A percentile compares a stretch with the other conserved stretches of the same genome.
phyloP scores from a whole-genome alignment of 257 asterid species.

The Solanum sejunctum region DNA sequence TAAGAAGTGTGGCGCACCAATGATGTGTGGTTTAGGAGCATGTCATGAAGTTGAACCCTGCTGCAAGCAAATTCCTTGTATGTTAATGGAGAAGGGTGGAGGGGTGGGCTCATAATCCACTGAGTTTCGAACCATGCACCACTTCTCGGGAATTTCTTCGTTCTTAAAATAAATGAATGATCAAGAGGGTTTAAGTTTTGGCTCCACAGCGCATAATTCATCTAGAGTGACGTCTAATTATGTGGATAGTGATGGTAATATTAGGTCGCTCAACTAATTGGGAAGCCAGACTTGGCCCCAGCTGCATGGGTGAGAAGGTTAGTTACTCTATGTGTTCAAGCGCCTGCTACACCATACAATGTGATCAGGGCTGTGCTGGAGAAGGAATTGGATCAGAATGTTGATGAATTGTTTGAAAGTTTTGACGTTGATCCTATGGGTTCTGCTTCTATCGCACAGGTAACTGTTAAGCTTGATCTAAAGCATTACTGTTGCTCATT shows the following conservation, averaged over 20 bases:
- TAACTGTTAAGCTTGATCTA: constrained; percentile 2
- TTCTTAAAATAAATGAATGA: background rate
- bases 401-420: constrained; percentile 68
- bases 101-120: background rate
- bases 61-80: background rate
- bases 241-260: background rate
- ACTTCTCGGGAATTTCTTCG: background rate
- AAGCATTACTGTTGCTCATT: background rate
- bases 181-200: background rate
- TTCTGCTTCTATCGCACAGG: constrained; percentile 99
- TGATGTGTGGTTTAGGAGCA: background rate
- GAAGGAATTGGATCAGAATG: constrained; percentile 61
- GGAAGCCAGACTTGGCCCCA: constrained; percentile 97
- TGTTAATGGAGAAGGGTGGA: background rate
- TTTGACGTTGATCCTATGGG: constrained; percentile 82
- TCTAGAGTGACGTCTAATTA: background rate
- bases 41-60: background rate
- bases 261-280: constrained; percentile 89
- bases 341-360: constrained; percentile 66
- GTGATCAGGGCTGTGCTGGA: constrained; percentile 64
- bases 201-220: background rate
- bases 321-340: constrained; percentile 95
- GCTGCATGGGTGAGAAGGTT: constrained; percentile 95
- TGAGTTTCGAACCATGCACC: background rate
- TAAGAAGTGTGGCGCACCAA: background rate